These are phyloP conservation scores for Leccinellum albellum DNA, from an alignment of 768 basidiomycete genomes.

Conservation along the genomic window DNA sequence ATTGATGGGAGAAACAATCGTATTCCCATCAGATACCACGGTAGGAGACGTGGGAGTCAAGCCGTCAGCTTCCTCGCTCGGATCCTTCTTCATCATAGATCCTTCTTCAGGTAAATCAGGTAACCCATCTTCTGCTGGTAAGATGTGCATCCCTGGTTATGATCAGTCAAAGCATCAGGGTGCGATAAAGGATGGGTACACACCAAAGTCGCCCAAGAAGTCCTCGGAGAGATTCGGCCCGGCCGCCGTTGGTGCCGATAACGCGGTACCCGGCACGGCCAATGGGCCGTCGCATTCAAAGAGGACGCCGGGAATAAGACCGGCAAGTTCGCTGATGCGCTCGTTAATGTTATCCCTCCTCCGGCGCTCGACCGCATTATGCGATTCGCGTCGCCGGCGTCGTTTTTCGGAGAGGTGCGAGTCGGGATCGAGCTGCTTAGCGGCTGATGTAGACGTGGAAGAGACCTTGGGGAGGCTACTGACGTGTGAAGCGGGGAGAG, in stretches of 20 bases:
- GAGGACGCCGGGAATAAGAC: conserved; percentile 83
- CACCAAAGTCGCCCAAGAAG: conserved; percentile 20
- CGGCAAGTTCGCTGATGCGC: conserved; percentile 86
- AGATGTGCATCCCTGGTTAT: conserved; percentile 22
- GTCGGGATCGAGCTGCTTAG: conserved; percentile 17
- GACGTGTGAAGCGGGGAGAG: conserved; percentile 15
- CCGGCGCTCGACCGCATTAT: conserved; percentile 89
- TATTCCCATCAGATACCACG: conserved; percentile 7
- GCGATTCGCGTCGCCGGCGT: conserved; percentile 74
- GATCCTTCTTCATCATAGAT: conserved; percentile 26
- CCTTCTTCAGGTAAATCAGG: conserved; percentile 30
- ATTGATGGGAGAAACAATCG: background rate
- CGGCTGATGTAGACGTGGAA: background rate
- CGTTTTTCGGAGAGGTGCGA: conserved; percentile 74
- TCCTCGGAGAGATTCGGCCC: conserved; percentile 18
- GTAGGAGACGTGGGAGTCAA: conserved; percentile 20
- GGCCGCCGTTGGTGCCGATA: conserved; percentile 7
- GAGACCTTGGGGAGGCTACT: conserved; percentile 13
- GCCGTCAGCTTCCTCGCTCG: conserved; percentile 28
- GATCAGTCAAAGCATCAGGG: background rate
- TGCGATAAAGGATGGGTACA: background rate
- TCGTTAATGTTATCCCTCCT: conserved; percentile 93
- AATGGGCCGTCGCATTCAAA: conserved; percentile 51
- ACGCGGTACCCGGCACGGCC: conserved; percentile 12
- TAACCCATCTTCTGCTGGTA: conserved; percentile 23